A percentile compares a stretch with the other conserved stretches of the same genome.
Conservation (phyloP, 2,329 filamentous ascomycete genomes). For the Sporothrix inflata region DNA sequence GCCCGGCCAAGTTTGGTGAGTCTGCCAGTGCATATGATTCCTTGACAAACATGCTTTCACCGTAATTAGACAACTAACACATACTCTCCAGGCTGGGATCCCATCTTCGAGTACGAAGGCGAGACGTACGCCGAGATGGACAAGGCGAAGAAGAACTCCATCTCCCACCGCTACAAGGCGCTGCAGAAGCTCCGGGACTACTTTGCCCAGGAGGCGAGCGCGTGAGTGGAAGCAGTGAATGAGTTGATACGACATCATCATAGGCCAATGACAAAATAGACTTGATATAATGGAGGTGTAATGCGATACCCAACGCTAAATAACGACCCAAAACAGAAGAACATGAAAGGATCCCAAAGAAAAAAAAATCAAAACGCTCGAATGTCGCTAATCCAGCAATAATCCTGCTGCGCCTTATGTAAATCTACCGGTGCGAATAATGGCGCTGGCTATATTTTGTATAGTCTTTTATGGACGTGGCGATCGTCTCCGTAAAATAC, state of each 20-base stretch:
- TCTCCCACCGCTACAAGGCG: slow-evolving; percentile 90
- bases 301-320: slow-evolving; percentile 5
- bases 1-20: slow-evolving; percentile 80
- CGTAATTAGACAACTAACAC: background rate
- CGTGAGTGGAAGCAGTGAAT: background rate
- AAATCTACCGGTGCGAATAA: background rate
- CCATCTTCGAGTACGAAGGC: slow-evolving; percentile 91
- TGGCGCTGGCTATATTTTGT: background rate
- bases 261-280: background rate
- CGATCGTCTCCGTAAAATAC: background rate
- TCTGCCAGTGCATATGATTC: slow-evolving; percentile 27
- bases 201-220: slow-evolving; percentile 57
- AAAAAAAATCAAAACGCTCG: background rate
- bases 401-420: background rate
- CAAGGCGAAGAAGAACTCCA: slow-evolving; percentile 81
- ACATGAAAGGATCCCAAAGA: background rate
- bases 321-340: background rate
- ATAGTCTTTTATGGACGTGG: no score
- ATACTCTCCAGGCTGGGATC: slow-evolving; percentile 76
- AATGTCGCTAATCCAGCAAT: background rate
- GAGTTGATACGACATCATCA: background rate
- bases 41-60: background rate
- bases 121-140: slow-evolving; percentile 96
- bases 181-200: slow-evolving; percentile 82
- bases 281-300: background rate